Percentiles rank a stretch among this genome's conserved stretches.
These are phyloP conservation scores for Senna tora DNA, from an alignment of 306 rosid genomes.

Conservation along the genomic window DNA sequence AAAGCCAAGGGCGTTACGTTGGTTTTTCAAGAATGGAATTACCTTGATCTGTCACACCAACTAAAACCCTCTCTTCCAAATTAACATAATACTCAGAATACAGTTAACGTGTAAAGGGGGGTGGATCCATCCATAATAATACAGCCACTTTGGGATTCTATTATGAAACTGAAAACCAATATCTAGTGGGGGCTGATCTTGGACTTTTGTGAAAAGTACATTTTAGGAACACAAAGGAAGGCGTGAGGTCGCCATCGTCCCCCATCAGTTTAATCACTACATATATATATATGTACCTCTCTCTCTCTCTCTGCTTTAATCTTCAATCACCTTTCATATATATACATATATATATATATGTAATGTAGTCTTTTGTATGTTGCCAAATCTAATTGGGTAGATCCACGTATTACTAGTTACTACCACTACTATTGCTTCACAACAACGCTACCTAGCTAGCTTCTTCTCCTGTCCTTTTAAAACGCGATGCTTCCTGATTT, in stretches of 20 bases:
- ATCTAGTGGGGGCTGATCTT: slow-evolving; percentile 59
- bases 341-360: too few species aligned
- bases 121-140: slow-evolving; percentile 50
- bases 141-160: slow-evolving; percentile 49
- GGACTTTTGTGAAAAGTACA: slow-evolving; percentile 56
- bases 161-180: slow-evolving; percentile 47
- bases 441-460: too few species aligned
- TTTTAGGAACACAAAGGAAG: slow-evolving; percentile 47
- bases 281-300: slow-evolving; percentile 27
- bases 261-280: slow-evolving; percentile 36
- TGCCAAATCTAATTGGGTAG: not conserved
- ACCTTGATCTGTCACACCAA: slow-evolving; percentile 55
- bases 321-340: slow-evolving; percentile 31
- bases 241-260: slow-evolving; percentile 47
- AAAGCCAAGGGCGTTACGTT: slow-evolving; percentile 28
- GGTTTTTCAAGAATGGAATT: slow-evolving; percentile 44
- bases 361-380: slow-evolving; percentile 16
- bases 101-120: slow-evolving; percentile 41
- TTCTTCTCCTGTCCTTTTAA: slow-evolving; percentile 31
- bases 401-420: slow-evolving; percentile 30
- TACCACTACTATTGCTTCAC: slow-evolving; percentile 50
- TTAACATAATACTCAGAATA: slow-evolving; percentile 47
- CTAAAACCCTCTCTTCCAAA: not conserved
- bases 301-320: not conserved
- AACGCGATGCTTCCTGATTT: slow-evolving; percentile 19